Base-by-base conservation (phyloP, 345 rosid species). In the thale cress (Arabidopsis thaliana) region DNA sequence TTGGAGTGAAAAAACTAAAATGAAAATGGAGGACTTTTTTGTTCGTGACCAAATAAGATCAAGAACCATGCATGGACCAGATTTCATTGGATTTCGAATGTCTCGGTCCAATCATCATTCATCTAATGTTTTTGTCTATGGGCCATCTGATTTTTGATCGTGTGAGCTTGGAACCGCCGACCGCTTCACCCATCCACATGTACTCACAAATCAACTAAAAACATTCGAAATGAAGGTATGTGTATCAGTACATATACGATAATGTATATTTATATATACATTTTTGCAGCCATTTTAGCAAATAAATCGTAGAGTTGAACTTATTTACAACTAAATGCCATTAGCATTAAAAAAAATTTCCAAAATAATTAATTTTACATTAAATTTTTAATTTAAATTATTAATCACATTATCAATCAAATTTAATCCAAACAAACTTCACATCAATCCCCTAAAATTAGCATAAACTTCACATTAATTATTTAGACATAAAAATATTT, bases 31-130 rank as follows among this genome's bases (percentile, higher is more conserved):
- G 49, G 5, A 33, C 41, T 72, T 41, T 38, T 38, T 11, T 28
- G 23, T 37, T 72, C 16, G 22, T 72, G 76, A 72, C 28, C 49
- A 32, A 32, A 9, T 2, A 9, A 9, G 42, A 33, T 20, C 57
- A 48, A 5, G 50, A 28, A 4, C 41, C 40, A 37, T 50, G 68
- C 40, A 49, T 50, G 68, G 60, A 71, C 75, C 75, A 71, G 59
- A 49, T 8, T 46, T 37, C 30, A 2, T 60, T 14, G n/a, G 48
- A 51, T 2, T 42, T 57, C 23, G 2, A 42, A 38, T 38, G 69
- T 61, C 69, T 61, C 41, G 28, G 32, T 56, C 73, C 16, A 56
- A 4, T 56, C 53, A 69, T 56, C 55, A 16, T 68, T 20, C 40
- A 68, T 28, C 3, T 20, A 42, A 9, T 41, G 1, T 51, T 25